Percentiles rank a stretch among this genome's conserved stretches.
Conservation (phyloP, 176 grass and related monocot genomes). For the Tillandsia fasciculata region DNA sequence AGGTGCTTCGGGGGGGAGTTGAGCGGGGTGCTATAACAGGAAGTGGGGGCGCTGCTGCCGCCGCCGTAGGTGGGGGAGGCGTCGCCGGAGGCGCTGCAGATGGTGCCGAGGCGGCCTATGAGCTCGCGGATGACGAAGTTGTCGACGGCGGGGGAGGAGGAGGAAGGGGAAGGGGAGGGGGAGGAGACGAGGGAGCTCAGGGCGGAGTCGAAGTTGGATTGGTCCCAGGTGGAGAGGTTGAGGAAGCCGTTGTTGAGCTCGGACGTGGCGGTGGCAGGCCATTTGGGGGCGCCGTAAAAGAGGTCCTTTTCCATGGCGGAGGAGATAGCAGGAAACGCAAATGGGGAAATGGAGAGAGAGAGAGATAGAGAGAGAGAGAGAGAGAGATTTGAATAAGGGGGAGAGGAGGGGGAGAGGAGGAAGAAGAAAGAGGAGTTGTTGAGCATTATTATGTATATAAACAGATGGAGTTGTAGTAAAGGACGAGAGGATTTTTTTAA, state of each 20-base stretch:
- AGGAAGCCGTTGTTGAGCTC: conserved; percentile 3
- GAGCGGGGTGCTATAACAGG: conserved; percentile 53
- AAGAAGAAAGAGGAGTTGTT: conserved; percentile 11
- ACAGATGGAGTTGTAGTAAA: conserved; percentile 17
- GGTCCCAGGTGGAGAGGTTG: conserved; percentile 11
- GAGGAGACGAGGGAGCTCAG: conserved; percentile 54
- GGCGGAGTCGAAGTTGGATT: conserved; percentile 43
- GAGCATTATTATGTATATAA: conserved; percentile 37
- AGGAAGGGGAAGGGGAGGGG: conserved; percentile 16
- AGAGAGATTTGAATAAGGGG: neutral
- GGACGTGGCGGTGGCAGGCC: neutral
- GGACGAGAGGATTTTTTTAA: neutral
- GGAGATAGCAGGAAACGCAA: neutral
- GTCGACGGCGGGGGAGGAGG: neutral
- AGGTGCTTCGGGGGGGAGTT: conserved; percentile 40
- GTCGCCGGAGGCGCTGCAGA: conserved; percentile 35
- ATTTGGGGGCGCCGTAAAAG: conserved; percentile 13
- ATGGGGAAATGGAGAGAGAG: neutral
- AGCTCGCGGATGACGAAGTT: conserved; percentile 41
- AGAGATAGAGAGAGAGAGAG: neutral
- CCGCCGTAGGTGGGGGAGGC: conserved; percentile 2
- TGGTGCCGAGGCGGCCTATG: conserved; percentile 57
- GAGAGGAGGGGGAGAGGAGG: neutral
- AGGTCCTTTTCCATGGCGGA: conserved; percentile 28
- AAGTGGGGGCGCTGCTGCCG: conserved; percentile 32